Conservation (phyloP, 2,329 filamentous ascomycete genomes). For the Parastagonospora nodorum region DNA sequence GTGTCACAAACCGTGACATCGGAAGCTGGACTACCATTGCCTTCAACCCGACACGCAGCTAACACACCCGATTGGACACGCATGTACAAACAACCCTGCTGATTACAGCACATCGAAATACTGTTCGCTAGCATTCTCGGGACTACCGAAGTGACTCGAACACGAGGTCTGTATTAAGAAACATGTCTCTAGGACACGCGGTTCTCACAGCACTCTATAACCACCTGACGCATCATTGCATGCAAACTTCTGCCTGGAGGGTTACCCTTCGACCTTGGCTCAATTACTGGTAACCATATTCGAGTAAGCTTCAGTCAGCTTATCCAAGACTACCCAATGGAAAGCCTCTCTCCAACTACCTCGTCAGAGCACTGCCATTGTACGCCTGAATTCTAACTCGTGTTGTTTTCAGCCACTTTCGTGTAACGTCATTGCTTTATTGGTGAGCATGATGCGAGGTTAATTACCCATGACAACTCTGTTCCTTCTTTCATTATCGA, state of each 20-base stretch:
- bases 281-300: background rate
- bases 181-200: background rate
- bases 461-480: background rate
- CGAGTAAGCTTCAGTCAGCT: conserved; percentile 10
- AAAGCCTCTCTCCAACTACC: conserved; percentile 10
- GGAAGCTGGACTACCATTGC: background rate
- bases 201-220: background rate
- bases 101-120: background rate
- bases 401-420: background rate
- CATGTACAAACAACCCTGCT: background rate
- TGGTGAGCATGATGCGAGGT: background rate
- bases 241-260: background rate
- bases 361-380: background rate
- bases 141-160: too few relatives aligned
- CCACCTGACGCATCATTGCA: background rate
- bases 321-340: conserved; percentile 14
- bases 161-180: too few relatives aligned
- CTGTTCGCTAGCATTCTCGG: too few relatives aligned
- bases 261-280: too few relatives aligned
- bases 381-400: background rate
- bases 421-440: background rate
- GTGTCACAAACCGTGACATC: conserved; percentile 1
- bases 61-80: conserved; percentile 4
- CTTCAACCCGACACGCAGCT: background rate
- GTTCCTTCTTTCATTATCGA: background rate